Conservation (phyloP, 129 eudicot genomes). For the Escallonia herrerae region DNA sequence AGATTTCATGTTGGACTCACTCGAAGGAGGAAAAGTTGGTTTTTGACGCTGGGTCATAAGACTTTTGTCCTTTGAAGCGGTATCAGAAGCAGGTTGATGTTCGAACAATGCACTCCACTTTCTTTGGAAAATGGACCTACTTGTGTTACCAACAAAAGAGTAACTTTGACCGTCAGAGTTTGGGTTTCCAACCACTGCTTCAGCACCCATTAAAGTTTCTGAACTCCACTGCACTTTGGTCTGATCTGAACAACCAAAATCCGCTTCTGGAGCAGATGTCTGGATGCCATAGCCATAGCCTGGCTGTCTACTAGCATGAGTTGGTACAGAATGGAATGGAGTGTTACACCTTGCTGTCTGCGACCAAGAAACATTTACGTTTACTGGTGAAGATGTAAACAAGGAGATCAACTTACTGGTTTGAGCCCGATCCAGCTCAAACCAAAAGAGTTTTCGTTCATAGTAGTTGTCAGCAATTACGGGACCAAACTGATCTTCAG, state of each 20-base stretch:
- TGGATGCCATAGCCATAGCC: slow-evolving; percentile 1
- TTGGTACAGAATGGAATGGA: slow-evolving; percentile 4
- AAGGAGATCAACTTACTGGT: slow-evolving; percentile 31
- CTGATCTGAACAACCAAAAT: slow-evolving; percentile 5
- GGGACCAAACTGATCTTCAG: slow-evolving; percentile 48
- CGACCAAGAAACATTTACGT: slow-evolving; percentile 8
- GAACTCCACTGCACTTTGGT: not conserved
- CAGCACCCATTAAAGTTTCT: not conserved
- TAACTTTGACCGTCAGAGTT: not conserved
- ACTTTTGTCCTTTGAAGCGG: not conserved
- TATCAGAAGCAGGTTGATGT: slow-evolving; percentile 16
- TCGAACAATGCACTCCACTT: slow-evolving; percentile 50
- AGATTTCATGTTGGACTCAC: slow-evolving; percentile 13
- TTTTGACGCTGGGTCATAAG: slow-evolving; percentile 3
- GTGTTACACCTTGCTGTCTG: slow-evolving; percentile 19
- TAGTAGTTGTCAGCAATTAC: slow-evolving; percentile 53
- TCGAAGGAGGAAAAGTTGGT: not conserved
- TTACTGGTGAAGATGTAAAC: slow-evolving; percentile 33
- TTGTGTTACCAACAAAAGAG: not conserved
- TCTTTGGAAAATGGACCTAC: not conserved
- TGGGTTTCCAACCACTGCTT: not conserved
- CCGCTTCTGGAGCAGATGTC: slow-evolving; percentile 5
- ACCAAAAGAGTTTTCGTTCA: slow-evolving; percentile 40
- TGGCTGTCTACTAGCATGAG: slow-evolving; percentile 2
- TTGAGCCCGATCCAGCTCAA: slow-evolving; percentile 64